A percentile compares a stretch with the other conserved stretches of the same genome.
Conservation (phyloP, 2,329 filamentous ascomycete species). For the Colletotrichum godetiae region DNA sequence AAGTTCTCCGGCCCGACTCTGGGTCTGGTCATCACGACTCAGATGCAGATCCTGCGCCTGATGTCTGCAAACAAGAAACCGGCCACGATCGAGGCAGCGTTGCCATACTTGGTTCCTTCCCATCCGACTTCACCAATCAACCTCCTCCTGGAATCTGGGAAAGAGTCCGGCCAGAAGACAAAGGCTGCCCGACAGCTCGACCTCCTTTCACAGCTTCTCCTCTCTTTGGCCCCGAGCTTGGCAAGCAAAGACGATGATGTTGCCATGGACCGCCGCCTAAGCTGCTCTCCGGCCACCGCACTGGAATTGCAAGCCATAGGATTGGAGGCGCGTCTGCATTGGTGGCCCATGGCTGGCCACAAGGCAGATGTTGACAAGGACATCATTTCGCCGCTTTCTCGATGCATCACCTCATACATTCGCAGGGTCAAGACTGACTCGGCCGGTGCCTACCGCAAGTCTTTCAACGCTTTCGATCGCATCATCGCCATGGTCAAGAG, state of each 20-base stretch:
- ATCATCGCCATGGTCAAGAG: conserved; percentile 47
- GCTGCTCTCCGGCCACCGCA: conserved; percentile 65
- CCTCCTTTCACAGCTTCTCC: conserved; percentile 70
- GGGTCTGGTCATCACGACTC: conserved; percentile 69
- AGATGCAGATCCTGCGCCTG: conserved; percentile 73
- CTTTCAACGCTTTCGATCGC: conserved; percentile 47
- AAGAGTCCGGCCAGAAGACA: conserved; percentile 52
- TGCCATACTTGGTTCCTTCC: conserved; percentile 65
- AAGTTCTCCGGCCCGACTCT: conserved; percentile 57
- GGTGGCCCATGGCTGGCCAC: conserved; percentile 74
- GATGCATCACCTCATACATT: conserved; percentile 70
- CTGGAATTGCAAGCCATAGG: conserved; percentile 74
- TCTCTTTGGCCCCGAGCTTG: conserved; percentile 76
- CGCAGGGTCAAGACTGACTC: conserved; percentile 58
- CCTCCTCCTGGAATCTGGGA: conserved; percentile 62
- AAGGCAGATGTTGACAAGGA: conserved; percentile 71
- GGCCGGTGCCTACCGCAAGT: conserved; percentile 52
- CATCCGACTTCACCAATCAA: conserved; percentile 67
- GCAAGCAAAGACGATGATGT: conserved; percentile 70
- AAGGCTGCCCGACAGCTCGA: conserved; percentile 77
- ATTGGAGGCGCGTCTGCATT: conserved; percentile 69
- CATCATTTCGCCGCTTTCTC: conserved; percentile 71
- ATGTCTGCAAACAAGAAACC: conserved; percentile 71
- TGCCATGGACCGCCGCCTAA: conserved; percentile 64
- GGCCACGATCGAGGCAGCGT: conserved; percentile 65